phyloP scores from a whole-genome alignment of 2,329 filamentous ascomycete genomes.

The Fusarium clavum region DNA sequence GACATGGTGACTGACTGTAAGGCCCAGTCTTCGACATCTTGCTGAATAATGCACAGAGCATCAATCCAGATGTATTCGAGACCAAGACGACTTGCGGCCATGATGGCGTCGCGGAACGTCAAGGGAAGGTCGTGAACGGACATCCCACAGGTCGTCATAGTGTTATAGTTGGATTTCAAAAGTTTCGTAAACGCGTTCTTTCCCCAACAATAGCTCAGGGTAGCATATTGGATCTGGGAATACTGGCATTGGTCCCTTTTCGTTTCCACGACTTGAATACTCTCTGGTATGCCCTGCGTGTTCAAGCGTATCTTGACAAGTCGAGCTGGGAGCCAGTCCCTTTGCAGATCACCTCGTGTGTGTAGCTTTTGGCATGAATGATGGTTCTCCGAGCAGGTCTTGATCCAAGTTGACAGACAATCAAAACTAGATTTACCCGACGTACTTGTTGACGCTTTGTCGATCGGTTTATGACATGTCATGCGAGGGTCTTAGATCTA shows the following conservation, averaged over 20 bases:
- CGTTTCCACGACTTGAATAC: neutral
- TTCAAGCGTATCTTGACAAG: neutral
- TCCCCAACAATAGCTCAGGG: conserved; percentile 7
- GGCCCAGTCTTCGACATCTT: neutral
- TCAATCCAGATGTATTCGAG: conserved; percentile 10
- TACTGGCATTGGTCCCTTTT: fast-evolving
- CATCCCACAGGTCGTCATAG: neutral
- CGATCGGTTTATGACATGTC: neutral
- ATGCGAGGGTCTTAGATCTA: neutral
- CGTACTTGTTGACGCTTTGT: neutral
- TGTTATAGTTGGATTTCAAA: neutral
- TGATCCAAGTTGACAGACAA: neutral
- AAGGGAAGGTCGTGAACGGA: neutral
- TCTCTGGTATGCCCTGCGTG: neutral
- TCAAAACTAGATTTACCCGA: neutral
- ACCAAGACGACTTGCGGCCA: neutral
- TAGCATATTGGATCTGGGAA: neutral
- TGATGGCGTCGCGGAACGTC: conserved; percentile 4
- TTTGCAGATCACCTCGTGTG: neutral
- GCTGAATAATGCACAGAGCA: conserved; percentile 8
- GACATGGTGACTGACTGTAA: neutral
- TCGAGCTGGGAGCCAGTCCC: neutral
- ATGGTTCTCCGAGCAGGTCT: neutral
- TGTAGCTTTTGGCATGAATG: neutral
- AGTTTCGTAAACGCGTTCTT: neutral